Evolutionary conservation across 2,329 filamentous ascomycete genomes (phyloP), one percentile per base, ranked within the genome.

Genomic region (Sporothrix sp.): DNA sequence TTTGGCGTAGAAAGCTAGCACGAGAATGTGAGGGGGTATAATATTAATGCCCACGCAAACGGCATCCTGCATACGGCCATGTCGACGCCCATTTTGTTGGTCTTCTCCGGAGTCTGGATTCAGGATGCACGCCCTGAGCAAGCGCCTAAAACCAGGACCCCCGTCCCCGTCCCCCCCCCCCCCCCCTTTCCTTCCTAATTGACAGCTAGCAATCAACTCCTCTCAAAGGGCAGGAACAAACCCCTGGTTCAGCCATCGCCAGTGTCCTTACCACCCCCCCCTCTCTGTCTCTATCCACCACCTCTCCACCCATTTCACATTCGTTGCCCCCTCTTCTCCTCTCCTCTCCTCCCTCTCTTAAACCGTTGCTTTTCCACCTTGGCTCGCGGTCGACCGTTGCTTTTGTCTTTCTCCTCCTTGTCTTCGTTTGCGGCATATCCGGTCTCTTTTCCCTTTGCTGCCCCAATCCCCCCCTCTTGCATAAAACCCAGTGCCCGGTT

Each of bases 261-360:
- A 16, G 18, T 23, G 37, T 47, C n/a, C n/a, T 11, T 28, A 28
- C 23, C 33, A 25, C 45, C 47, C 28, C 37, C 33, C 33, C 30
- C 30, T 18, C 47, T 39, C n/a, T 25, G 33, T 27, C 14, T 38
- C 28, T 25, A 36, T 43, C 18, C 36, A 33, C 38, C 47, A 28
- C 47, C 47, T 27, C 38, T 43, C 47, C 38, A 36, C 38, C 47
- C 30, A 49, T 49, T 28, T 49, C 37, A 20, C 18, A n/a, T 50
- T 44, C 25, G 39, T 7, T 20, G 16, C 23, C 21, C 39, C 32
- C 27, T 37, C 6, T 16, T 21, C 10, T 9, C 8, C 32, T 23
- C 16, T n/a, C 39, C 32, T 23, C 23, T n/a, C 39, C 32, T 18
- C 48, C 6, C 25, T 27, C 10, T 9, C 14, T n/a, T n/a, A n/a